Conservation (phyloP, 345 rosid species). For the Barbarea vulgaris region DNA sequence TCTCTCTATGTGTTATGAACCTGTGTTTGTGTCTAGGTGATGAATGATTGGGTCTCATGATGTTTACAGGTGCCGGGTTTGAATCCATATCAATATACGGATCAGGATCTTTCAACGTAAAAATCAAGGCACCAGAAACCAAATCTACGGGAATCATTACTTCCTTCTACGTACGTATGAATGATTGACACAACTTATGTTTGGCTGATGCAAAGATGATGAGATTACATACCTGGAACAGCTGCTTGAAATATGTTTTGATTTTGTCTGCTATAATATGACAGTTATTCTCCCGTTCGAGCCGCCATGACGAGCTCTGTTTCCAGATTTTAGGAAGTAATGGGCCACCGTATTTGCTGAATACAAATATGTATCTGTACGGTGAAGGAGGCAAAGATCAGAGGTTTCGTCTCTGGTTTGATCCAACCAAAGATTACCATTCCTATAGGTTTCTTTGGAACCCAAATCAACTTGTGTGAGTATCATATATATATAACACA, state of each 20-base stretch:
- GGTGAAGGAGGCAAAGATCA: conserved; percentile 42
- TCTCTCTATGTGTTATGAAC: conserved; percentile 23
- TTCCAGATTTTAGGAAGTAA: conserved; percentile 39
- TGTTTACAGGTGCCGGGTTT: conserved; percentile 39
- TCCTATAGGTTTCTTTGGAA: conserved; percentile 43
- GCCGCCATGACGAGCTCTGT: conserved; percentile 42
- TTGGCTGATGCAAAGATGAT: conserved; percentile 1
- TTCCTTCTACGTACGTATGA: conserved; percentile 40
- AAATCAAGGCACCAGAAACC: conserved; percentile 40
- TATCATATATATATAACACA: background rate
- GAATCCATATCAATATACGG: conserved; percentile 37
- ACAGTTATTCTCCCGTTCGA: conserved; percentile 37
- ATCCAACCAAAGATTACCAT: conserved; percentile 42
- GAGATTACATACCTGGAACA: background rate
- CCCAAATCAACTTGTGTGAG: conserved; percentile 40
- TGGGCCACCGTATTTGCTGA: conserved; percentile 34
- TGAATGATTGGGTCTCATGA: conserved; percentile 20
- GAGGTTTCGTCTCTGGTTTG: conserved; percentile 42
- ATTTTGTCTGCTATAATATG: conserved; percentile 7
- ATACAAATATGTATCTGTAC: conserved; percentile 36
- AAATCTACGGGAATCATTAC: conserved; percentile 34
- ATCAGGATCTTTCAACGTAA: conserved; percentile 44
- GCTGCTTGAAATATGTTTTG: conserved; percentile 4
- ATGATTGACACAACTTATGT: conserved; percentile 1
- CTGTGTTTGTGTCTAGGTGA: conserved; percentile 4